Evolutionary conservation across 495 filamentous ascomycete genomes (phyloP).

Genomic region (Penicillium canariense): DNA sequence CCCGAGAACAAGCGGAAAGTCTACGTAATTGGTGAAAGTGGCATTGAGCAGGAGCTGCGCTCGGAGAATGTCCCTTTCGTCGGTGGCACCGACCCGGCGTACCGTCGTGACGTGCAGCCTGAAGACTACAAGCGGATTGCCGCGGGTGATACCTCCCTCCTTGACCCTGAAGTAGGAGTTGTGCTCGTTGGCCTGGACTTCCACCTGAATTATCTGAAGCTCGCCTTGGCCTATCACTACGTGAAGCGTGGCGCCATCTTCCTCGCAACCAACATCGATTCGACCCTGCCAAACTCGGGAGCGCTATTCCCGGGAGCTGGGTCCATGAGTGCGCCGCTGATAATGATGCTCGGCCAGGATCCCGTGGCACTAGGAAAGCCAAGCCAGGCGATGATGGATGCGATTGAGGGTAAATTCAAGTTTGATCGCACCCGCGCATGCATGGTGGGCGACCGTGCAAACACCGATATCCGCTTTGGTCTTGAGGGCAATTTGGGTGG

Average conservation of each 20-base stretch:
- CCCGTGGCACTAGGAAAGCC: conserved; percentile 87
- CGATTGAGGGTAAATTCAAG: conserved; percentile 90
- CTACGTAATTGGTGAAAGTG: conserved; percentile 86
- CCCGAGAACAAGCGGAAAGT: conserved; percentile 81
- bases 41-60: conserved; percentile 84
- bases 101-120: conserved; percentile 70
- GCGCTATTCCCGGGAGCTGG: conserved; percentile 91
- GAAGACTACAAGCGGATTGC: conserved; percentile 77
- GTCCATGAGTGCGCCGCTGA: conserved; percentile 72
- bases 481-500: conserved; percentile 88
- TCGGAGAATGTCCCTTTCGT: conserved; percentile 75
- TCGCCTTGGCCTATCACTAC: conserved; percentile 80
- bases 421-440: conserved; percentile 83
- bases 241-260: conserved; percentile 79
- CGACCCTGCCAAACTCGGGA: conserved; percentile 75
- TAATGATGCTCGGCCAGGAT: conserved; percentile 66
- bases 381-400: conserved; percentile 98
- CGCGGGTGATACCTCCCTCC: conserved; percentile 58
- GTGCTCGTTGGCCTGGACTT: conserved; percentile 90
- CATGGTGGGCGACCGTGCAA: conserved; percentile 93
- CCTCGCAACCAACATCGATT: conserved; percentile 90
- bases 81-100: conserved; percentile 82
- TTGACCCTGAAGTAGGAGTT: conserved; percentile 85
- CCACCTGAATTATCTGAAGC: conserved; percentile 92
- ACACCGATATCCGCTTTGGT: conserved; percentile 96